Percentiles rank a stretch among this genome's conserved stretches.
Evolutionary conservation across 2,329 filamentous ascomycete genomes (phyloP).

Genomic region (Ophiostoma sp.): DNA sequence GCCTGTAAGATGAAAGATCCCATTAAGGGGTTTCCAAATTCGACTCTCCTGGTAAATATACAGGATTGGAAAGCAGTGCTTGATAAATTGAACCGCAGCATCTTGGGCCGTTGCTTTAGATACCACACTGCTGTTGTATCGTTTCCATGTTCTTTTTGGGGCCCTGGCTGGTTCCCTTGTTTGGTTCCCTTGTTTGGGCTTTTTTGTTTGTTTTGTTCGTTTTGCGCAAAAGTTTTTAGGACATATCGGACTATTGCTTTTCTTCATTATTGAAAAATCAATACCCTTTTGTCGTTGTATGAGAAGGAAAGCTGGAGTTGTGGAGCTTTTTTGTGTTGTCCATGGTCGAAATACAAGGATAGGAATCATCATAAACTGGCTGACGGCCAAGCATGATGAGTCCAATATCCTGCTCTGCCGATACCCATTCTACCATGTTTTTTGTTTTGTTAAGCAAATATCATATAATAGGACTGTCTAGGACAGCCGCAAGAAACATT

Average conservation of each 20-base stretch:
- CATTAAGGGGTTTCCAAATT: not conserved
- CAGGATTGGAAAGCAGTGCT: not conserved
- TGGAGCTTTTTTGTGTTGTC: not conserved
- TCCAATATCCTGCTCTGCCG: not conserved
- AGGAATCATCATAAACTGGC: not conserved
- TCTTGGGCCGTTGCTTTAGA: not conserved
- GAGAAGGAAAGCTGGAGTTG: not conserved
- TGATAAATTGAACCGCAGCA: not conserved
- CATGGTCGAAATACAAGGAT: not conserved
- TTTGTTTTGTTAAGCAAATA: not conserved
- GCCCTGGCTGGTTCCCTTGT: not conserved
- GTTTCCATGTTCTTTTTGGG: not conserved
- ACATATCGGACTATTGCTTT: not conserved
- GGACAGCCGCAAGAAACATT: not conserved
- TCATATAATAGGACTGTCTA: not conserved
- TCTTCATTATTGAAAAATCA: not conserved
- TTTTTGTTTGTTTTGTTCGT: not conserved
- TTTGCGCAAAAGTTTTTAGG: not conserved
- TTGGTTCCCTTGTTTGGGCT: not conserved
- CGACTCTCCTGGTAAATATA: not conserved
- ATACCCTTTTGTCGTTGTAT: no score
- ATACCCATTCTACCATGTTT: not conserved
- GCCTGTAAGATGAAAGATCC: slow-evolving; percentile 45
- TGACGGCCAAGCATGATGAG: not conserved
- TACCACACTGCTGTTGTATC: not conserved